These are phyloP conservation scores for Jaltomata sinuosa DNA, from an alignment of 257 asterid genomes.

Conservation along the genomic window DNA sequence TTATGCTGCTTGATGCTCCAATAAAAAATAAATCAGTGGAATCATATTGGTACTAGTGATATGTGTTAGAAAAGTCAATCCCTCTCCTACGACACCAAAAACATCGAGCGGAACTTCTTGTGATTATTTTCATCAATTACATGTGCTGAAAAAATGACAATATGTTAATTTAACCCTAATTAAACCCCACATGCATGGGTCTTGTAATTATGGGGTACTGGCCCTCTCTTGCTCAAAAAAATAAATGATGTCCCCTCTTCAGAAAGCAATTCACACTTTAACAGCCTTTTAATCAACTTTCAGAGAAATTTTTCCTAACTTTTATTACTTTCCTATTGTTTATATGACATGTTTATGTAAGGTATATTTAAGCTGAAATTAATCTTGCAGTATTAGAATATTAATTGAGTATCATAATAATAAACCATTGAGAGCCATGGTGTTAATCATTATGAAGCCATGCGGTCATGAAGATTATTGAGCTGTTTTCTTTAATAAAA, in stretches of 20 bases:
- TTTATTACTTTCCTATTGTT: slow-evolving; percentile 2
- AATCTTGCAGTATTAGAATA: not conserved
- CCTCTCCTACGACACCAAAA: too few relatives aligned
- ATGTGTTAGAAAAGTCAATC: too few relatives aligned
- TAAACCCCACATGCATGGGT: slow-evolving; percentile 28
- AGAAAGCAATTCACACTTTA: slow-evolving; percentile 23
- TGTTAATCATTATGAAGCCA: not conserved
- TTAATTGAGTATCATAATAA: not conserved
- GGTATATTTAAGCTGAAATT: not conserved
- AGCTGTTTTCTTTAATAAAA: not conserved
- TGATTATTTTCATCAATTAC: not conserved
- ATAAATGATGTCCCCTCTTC: slow-evolving; percentile 39
- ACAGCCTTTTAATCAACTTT: slow-evolving; percentile 34
- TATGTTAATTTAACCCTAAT: not conserved
- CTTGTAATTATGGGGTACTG: slow-evolving; percentile 26
- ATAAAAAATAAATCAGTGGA: too few relatives aligned
- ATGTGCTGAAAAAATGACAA: not conserved
- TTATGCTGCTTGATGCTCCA: too few relatives aligned
- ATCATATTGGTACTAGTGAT: too few relatives aligned
- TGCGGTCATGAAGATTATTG: not conserved
- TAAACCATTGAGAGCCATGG: not conserved
- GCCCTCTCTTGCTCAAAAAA: slow-evolving; percentile 15
- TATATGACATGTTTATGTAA: not conserved
- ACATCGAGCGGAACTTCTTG: too few relatives aligned
- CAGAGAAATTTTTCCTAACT: slow-evolving; percentile 9